Evolutionary conservation across 1,139 yeast species (phyloP), one percentile per base, ranked within the genome.

Genomic region (Saccharomyces hybrid): DNA sequence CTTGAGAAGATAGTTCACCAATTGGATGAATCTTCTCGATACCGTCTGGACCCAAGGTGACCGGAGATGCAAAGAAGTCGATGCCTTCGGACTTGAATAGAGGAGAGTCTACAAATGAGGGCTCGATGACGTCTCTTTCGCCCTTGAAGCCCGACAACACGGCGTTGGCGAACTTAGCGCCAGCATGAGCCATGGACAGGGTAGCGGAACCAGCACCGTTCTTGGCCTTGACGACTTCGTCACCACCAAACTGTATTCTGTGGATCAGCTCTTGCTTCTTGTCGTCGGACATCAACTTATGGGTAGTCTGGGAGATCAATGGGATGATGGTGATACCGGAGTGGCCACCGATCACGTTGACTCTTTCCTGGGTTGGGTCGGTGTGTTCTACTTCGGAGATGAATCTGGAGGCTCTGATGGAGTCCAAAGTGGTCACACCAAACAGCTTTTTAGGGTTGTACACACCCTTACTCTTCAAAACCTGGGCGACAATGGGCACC

Each of bases 161-260:
- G 52, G 96, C 81, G 73, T 86, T 87, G 60, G 97, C 95, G 71
- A 90, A 88, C 75, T 86, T 84, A 71, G 95, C 95, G 77, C 97
- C 98, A 56, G 98, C 99, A 73, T 86, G 91, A 62, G 98, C 98
- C 99, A 93, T 93, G 58, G 98, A 91, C 71, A 93, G 81, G 62
- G 99, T 93, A 68, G 98, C 99, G 57, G 97, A 90, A 71, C 99
- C 99, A 66, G 96, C 96, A 76, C 99, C 99, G 70, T 88, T 84
- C 83, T 93, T 93, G 68, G 98, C 98, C 80, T 91, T 84, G 72
- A 93, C 98, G 65, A 93, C 98, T 78, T 91, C 98, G 72, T 91
- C 98, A 80, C 98, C 98, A 75, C 97, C 98, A 68, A 90, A 91
- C 78, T 91, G 98, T 71, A 91, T 93, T 79, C 98, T 86, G 81